These are phyloP conservation scores for Hirsutella thompsonii DNA, from an alignment of 2,329 filamentous ascomycete species.

Conservation along the genomic window DNA sequence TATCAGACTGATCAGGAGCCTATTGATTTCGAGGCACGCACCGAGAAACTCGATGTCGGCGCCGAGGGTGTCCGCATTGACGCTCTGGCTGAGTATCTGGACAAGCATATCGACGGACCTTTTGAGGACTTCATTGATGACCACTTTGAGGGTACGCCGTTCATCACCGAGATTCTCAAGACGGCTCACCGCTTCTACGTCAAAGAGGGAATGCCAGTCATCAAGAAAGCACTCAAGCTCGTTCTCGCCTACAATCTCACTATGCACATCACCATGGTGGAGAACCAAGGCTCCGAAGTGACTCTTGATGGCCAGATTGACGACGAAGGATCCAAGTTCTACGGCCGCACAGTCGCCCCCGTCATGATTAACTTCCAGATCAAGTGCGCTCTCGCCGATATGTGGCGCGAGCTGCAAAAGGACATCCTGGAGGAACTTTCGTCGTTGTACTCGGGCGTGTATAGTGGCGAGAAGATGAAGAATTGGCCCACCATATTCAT, in stretches of 20 bases:
- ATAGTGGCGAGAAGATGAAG: conserved; percentile 93
- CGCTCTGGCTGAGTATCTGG: conserved; percentile 80
- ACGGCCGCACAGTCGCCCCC: conserved; percentile 79
- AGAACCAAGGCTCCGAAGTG: conserved; percentile 74
- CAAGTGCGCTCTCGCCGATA: conserved; percentile 91
- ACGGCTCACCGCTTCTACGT: conserved; percentile 87
- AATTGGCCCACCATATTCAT: conserved; percentile 99
- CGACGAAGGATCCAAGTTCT: conserved; percentile 75
- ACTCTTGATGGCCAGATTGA: conserved; percentile 71
- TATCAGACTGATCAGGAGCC: conserved; percentile 55
- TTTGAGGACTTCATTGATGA: conserved; percentile 93
- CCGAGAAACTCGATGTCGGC: conserved; percentile 78
- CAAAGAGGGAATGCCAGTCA: conserved; percentile 76
- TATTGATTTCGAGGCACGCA: conserved; percentile 73
- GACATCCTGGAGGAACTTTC: conserved; percentile 93
- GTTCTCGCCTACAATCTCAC: conserved; percentile 94
- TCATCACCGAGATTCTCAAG: conserved; percentile 92
- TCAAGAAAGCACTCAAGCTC: conserved; percentile 90
- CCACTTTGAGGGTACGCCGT: conserved; percentile 90
- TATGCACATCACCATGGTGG: conserved; percentile 85
- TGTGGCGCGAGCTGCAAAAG: conserved; percentile 97
- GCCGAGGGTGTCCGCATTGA: conserved; percentile 74
- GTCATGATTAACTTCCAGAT: conserved; percentile 99
- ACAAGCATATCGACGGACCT: conserved; percentile 83
- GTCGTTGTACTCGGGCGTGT: conserved; percentile 87